Evolutionary conservation across 257 asterid genomes (phyloP).

Genomic region (Solanum pennellii): DNA sequence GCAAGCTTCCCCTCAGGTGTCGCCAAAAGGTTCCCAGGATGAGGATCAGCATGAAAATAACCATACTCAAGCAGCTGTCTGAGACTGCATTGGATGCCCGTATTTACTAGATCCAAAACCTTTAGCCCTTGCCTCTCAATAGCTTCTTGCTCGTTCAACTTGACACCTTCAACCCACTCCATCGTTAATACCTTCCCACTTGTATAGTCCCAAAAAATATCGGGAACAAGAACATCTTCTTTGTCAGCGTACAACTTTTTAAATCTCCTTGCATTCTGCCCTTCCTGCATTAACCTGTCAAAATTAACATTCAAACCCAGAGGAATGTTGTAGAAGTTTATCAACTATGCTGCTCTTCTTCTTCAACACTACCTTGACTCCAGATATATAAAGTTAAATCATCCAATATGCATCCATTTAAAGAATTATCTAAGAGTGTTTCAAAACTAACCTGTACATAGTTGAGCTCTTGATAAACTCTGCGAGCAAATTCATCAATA

Average conservation of each 20-base stretch:
- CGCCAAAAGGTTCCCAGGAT: conserved; percentile 96
- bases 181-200: conserved; percentile 90
- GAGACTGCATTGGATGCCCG: conserved; percentile 96
- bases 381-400: not conserved
- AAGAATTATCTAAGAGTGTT: not conserved
- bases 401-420: not conserved
- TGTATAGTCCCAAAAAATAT: conserved; percentile 95
- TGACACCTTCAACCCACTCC: conserved; percentile 99
- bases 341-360: not conserved
- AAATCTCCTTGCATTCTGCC: conserved; percentile 96
- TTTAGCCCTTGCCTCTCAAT: conserved; percentile 95
- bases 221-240: conserved; percentile 92
- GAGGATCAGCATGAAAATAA: conserved; percentile 99
- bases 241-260: conserved; percentile 94
- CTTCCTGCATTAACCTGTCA: conserved; percentile 84
- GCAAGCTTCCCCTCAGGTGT: conserved; percentile 99
- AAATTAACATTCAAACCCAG: conserved; percentile 47
- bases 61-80: conserved; percentile 97
- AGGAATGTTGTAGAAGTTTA: conserved; percentile 1
- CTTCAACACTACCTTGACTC: not conserved
- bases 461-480: conserved; percentile 97
- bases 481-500: conserved; percentile 86
- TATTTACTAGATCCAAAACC: conserved; percentile 88
- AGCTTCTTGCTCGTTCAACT: conserved; percentile 85
- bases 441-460: conserved; percentile 75